Percentiles rank a stretch among this genome's conserved stretches.
These are phyloP conservation scores for Choricystis sp. DNA, from an alignment of 139 green algal species.

Conservation along the genomic window DNA sequence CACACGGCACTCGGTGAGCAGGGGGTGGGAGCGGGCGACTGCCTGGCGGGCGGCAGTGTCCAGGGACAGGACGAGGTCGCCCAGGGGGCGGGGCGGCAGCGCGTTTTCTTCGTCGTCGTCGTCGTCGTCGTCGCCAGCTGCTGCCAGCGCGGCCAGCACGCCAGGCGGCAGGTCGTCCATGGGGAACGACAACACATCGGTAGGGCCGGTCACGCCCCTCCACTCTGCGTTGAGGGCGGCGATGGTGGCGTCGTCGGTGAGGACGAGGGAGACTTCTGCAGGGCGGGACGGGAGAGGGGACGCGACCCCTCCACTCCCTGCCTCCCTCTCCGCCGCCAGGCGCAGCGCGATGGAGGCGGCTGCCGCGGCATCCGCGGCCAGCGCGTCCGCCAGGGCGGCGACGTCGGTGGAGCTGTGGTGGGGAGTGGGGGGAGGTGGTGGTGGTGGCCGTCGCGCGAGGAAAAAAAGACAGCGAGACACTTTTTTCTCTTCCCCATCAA, in stretches of 20 bases:
- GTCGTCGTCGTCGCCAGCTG: slow-evolving; percentile 3
- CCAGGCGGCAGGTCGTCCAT: slow-evolving; percentile 41
- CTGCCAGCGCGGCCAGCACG: no score
- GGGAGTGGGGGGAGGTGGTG: no score
- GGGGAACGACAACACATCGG: slow-evolving; percentile 90
- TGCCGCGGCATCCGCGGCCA: no score
- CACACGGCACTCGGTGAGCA: slow-evolving; percentile 63
- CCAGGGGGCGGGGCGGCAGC: slow-evolving; percentile 50
- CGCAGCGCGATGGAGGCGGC: no score
- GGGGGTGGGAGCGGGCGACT: slow-evolving; percentile 40
- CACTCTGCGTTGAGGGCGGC: slow-evolving; percentile 58
- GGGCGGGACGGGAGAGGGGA: no score
- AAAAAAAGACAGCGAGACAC: no score
- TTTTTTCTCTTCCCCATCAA: no score
- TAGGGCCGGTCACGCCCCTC: slow-evolving; percentile 53
- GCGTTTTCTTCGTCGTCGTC: slow-evolving; percentile 4
- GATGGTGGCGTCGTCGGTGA: slow-evolving; percentile 76
- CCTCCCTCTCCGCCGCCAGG: no score
- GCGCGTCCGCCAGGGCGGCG: no score
- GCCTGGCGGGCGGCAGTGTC: slow-evolving; percentile 81
- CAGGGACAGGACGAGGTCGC: slow-evolving; percentile 83
- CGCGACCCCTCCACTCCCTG: no score
- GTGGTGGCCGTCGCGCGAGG: no score
- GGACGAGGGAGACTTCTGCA: slow-evolving; percentile 51
- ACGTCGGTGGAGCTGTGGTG: no score